Conservation (phyloP, 192 early-diverging fungal genomes). For the Gigaspora rosea region DNA sequence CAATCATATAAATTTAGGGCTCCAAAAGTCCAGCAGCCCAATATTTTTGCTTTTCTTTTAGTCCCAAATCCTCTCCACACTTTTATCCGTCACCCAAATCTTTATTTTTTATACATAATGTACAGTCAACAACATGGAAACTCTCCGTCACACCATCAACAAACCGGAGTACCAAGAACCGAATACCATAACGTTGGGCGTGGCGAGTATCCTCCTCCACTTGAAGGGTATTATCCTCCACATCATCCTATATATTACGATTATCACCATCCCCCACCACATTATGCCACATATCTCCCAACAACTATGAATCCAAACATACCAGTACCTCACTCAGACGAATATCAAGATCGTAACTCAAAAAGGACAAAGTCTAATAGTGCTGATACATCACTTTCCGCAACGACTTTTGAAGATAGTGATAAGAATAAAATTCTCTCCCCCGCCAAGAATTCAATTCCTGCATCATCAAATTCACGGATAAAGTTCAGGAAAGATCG, state of each 20-base stretch:
- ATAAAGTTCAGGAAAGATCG: slow-evolving; percentile 20
- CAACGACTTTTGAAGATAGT: neutral
- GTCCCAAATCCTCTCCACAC: no score
- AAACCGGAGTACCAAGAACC: neutral
- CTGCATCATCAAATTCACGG: neutral
- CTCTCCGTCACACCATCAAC: slow-evolving; percentile 5
- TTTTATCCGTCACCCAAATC: no score
- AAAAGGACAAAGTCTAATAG: no score
- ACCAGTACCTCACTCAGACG: neutral
- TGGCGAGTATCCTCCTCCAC: slow-evolving; percentile 13
- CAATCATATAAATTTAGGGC: no score
- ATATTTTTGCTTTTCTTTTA: no score
- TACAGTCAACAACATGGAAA: no score
- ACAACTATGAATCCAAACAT: slow-evolving; percentile 1
- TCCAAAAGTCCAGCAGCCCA: no score
- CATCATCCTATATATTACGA: slow-evolving; percentile 24
- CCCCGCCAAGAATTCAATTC: neutral
- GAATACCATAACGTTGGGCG: slow-evolving; percentile 16
- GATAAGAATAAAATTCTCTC: slow-evolving; percentile 16
- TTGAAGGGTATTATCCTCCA: slow-evolving; percentile 12
- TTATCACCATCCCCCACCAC: slow-evolving; percentile 11
- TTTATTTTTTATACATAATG: no score
- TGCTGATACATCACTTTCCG: no score
- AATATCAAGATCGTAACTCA: no score
- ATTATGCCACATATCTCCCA: slow-evolving; percentile 25